Percentiles rank a stretch among this genome's conserved stretches.
Conservation (phyloP, 768 basidiomycete species). For the Leccinum subtestaceum region DNA sequence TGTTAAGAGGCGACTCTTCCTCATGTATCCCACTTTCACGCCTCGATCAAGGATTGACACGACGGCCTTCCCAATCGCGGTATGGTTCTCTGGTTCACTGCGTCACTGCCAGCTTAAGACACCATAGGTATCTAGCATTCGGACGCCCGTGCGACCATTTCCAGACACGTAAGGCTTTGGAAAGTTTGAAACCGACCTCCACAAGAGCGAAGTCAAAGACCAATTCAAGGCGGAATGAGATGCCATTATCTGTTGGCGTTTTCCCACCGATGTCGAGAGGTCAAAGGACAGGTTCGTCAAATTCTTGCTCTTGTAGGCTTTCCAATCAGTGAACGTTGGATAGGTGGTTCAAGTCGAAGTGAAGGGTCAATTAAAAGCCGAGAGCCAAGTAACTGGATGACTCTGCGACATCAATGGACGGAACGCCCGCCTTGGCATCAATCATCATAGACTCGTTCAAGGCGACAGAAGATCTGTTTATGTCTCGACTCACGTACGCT, state of each 20-base stretch:
- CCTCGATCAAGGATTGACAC: constrained; percentile 24
- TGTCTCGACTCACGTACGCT: background rate
- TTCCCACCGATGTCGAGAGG: constrained; percentile 34
- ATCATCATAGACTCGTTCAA: constrained; percentile 10
- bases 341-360: too few relatives aligned
- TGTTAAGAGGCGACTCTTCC: constrained; percentile 18
- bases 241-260: constrained; percentile 37
- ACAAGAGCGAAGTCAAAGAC: constrained; percentile 33
- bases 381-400: too few relatives aligned
- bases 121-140: constrained; percentile 35
- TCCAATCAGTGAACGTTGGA: too few relatives aligned
- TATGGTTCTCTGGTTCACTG: constrained; percentile 14
- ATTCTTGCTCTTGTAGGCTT: too few relatives aligned
- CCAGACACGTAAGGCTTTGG: constrained; percentile 45
- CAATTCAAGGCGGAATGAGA: constrained; percentile 1
- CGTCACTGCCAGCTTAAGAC: background rate
- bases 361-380: too few relatives aligned
- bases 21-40: constrained; percentile 14
- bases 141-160: constrained; percentile 43
- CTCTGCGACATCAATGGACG: too few relatives aligned
- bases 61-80: constrained; percentile 27
- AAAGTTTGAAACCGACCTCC: constrained; percentile 43
- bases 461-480: constrained; percentile 6
- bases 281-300: constrained; percentile 21
- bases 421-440: background rate